Evolutionary conservation across 805 yeast genomes (phyloP), one percentile per base, ranked within the genome.

Genomic region (Candida cerambycidarum): DNA sequence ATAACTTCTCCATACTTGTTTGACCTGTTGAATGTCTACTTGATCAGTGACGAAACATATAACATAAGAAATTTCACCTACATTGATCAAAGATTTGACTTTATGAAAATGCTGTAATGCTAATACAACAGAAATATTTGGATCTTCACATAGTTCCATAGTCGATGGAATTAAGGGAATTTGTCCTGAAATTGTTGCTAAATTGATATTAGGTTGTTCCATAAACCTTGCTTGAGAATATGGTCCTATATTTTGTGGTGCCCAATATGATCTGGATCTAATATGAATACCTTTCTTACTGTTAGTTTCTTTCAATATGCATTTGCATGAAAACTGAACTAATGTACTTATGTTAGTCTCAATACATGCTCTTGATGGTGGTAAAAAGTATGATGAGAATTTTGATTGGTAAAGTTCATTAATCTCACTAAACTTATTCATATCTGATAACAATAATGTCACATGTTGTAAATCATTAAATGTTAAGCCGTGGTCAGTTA

Each of bases 171-270:
- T 59, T 30, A 93, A 67, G 1, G 96, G 95, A 29, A 93, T 90
- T 65, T 93, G 98, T 0, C 99, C 99, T 39, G 97, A 87, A 10
- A 90, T 59, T 28, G 74, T 70, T 2, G 84, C 82, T 6, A 80
- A 61, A 19, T 73, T 63, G 43, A 79, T 77, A 8, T 41, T 41
- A 2, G 45, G 45, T 11, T 45, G 45, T 14, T 57, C 57, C 48
- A 79, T 82, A 4, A 75, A 61, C 9, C 82, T 79, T 0, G 90
- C 78, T 62, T 93, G 99, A 0, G 99, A 92, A 58, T 93, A 93
- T 0, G 99, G 99, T 0, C 99, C 99, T 35, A 93, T 93, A 52
- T 93, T 93, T 28, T 96, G 92, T 0, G 99, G 99, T 0, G 97
- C 98, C 99, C 99, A 93, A 59, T 86, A 90, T 31, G 97, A 89